Evolutionary conservation across 345 rosid species (phyloP).

Genomic region (Eucalyptus curtisii): DNA sequence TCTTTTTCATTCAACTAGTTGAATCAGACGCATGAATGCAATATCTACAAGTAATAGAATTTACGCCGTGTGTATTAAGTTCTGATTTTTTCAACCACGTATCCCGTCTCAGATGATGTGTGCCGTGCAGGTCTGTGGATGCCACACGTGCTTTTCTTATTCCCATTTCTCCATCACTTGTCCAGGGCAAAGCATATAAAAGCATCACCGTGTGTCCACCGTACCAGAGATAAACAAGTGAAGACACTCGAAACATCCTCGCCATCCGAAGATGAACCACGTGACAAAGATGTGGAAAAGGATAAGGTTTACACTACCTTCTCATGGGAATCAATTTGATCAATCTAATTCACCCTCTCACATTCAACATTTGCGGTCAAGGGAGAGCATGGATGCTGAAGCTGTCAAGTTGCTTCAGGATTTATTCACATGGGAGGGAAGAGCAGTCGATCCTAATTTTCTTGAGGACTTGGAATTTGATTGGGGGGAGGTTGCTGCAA

Average conservation of each 20-base stretch:
- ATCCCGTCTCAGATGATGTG: background rate
- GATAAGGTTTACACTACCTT: conserved; percentile 12
- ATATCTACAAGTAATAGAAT: background rate
- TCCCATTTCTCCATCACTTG: background rate
- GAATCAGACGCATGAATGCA: background rate
- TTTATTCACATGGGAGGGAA: conserved; percentile 38
- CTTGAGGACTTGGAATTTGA: conserved; percentile 31
- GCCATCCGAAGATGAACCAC: conserved; percentile 22
- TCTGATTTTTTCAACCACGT: background rate
- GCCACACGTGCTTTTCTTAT: background rate
- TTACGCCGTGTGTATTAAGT: background rate
- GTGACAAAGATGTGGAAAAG: conserved; percentile 31
- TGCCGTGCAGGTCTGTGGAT: background rate
- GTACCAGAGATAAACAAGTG: conserved; percentile 11
- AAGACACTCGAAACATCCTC: conserved; percentile 14
- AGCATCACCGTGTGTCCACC: too few relatives aligned
- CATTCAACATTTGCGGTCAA: conserved; percentile 22
- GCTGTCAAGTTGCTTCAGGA: conserved; percentile 57
- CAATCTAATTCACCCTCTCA: background rate
- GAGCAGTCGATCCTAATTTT: conserved; percentile 23
- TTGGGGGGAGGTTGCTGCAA: conserved; percentile 23
- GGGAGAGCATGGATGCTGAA: conserved; percentile 44
- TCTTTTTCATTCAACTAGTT: background rate
- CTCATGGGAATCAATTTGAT: background rate
- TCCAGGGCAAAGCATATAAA: conserved; percentile 52